These are phyloP conservation scores for Hysterium pulicare DNA, from an alignment of 2,329 filamentous ascomycete species.

Conservation along the genomic window DNA sequence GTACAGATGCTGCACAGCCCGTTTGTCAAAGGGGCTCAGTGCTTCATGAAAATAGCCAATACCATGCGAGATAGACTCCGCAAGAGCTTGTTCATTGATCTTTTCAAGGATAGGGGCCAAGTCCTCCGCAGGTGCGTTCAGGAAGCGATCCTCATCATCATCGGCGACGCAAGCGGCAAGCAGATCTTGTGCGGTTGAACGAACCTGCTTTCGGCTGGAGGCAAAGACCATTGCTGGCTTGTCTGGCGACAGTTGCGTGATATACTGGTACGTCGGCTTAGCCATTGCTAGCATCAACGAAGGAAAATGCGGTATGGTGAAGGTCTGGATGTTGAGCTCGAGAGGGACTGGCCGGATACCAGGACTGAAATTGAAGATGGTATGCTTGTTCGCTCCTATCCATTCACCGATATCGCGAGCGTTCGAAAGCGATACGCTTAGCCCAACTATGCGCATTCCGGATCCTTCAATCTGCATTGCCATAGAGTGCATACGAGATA, in stretches of 20 bases:
- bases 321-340: conserved; percentile 92
- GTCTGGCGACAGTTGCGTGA: conserved; percentile 81
- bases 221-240: conserved; percentile 92
- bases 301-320: conserved; percentile 92
- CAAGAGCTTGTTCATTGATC: conserved; percentile 80
- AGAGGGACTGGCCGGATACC: conserved; percentile 84
- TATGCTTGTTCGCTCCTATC: conserved; percentile 97
- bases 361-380: conserved; percentile 97
- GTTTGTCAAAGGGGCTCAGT: conserved; percentile 81
- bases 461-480: conserved; percentile 82
- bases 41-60: conserved; percentile 98
- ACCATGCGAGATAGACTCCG: conserved; percentile 86
- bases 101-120: conserved; percentile 77
- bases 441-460: conserved; percentile 78
- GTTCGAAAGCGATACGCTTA: conserved; percentile 90
- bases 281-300: conserved; percentile 99
- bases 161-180: conserved; percentile 83
- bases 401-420: conserved; percentile 93
- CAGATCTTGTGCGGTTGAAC: conserved; percentile 80
- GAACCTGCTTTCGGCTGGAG: conserved; percentile 87
- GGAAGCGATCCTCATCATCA: conserved; percentile 89
- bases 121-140: conserved; percentile 79
- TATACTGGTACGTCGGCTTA: conserved; percentile 84
- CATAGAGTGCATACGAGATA: conserved; percentile 98
- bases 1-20: conserved; percentile 90